phyloP scores from a whole-genome alignment of 1,139 yeast species.

The Keqinozyma sinolaborantium region DNA sequence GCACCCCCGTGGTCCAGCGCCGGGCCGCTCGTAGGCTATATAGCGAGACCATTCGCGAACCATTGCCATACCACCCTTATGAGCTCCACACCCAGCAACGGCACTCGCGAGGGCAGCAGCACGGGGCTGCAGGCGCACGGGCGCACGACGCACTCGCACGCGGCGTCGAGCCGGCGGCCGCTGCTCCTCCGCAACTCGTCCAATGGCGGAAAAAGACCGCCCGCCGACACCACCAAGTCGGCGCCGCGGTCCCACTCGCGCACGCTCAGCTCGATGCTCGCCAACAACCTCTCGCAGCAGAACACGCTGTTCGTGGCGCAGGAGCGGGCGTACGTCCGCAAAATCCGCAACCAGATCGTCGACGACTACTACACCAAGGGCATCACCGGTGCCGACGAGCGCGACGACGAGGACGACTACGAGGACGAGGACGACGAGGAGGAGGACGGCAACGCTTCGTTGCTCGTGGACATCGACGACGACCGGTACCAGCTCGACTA shows the following conservation, averaged over 20 bases:
- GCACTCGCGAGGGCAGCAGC: neutral
- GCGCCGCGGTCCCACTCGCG: slow-evolving; percentile 8
- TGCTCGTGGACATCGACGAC: slow-evolving; percentile 41
- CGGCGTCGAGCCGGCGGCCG: slow-evolving; percentile 1
- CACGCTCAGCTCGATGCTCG: slow-evolving; percentile 12
- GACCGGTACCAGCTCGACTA: slow-evolving; percentile 42
- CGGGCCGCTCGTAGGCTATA: slow-evolving; percentile 10
- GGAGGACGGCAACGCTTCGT: slow-evolving; percentile 28
- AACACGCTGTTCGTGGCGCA: slow-evolving; percentile 53
- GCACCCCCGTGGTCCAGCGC: slow-evolving; percentile 19
- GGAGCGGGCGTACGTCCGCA: slow-evolving; percentile 65
- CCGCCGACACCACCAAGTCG: neutral
- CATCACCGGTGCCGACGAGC: slow-evolving; percentile 40
- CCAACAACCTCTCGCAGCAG: slow-evolving; percentile 16
- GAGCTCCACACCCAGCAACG: neutral
- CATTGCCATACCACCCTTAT: neutral
- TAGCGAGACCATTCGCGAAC: slow-evolving; percentile 12
- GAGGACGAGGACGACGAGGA: slow-evolving; percentile 22
- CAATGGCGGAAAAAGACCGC: slow-evolving; percentile 1
- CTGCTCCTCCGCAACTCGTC: neutral
- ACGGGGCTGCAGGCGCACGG: neutral
- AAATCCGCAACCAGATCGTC: slow-evolving; percentile 57
- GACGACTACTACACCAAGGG: slow-evolving; percentile 74
- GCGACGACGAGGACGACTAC: slow-evolving; percentile 22
- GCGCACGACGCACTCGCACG: neutral